These are phyloP conservation scores for Meyerozyma sp. DNA, from an alignment of 1,139 yeast species.

Conservation along the genomic window DNA sequence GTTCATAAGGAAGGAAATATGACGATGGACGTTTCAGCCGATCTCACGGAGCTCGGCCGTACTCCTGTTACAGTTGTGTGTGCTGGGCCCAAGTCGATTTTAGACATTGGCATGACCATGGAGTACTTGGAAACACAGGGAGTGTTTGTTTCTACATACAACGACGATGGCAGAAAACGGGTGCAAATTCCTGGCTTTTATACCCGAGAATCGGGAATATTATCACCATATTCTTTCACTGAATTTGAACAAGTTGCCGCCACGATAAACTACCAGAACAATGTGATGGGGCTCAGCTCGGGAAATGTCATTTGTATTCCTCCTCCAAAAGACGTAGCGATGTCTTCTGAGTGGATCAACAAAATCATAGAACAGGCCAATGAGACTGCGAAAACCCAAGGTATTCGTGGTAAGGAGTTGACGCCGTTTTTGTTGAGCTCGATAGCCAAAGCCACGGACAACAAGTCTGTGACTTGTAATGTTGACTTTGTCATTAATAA, in stretches of 20 bases:
- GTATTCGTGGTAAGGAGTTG: conserved; percentile 63
- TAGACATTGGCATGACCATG: conserved; percentile 76
- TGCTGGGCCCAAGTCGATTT: conserved; percentile 84
- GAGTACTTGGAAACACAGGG: conserved; percentile 91
- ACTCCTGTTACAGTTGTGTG: conserved; percentile 88
- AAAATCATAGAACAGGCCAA: conserved; percentile 56
- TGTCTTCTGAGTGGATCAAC: conserved; percentile 50
- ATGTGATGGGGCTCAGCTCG: conserved; percentile 46
- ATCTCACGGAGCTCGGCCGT: conserved; percentile 74
- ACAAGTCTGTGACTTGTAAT: conserved; percentile 67
- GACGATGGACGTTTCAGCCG: conserved; percentile 83
- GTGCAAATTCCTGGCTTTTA: conserved; percentile 77
- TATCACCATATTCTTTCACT: conserved; percentile 61
- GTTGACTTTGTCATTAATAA: conserved; percentile 74
- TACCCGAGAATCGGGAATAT: conserved; percentile 68
- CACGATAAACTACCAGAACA: conserved; percentile 49
- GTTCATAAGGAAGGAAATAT: conserved; percentile 76
- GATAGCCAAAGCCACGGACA: conserved; percentile 63
- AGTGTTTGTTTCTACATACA: conserved; percentile 48
- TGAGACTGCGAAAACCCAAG: conserved; percentile 45
- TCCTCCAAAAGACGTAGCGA: conserved; percentile 62
- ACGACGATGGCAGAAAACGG: conserved; percentile 27
- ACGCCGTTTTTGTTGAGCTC: conserved; percentile 73
- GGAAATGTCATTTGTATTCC: conserved; percentile 82
- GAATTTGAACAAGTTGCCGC: conserved; percentile 56